Base-by-base conservation (phyloP, 2,329 filamentous ascomycete species). In the Phaeosphaeria sp. region DNA sequence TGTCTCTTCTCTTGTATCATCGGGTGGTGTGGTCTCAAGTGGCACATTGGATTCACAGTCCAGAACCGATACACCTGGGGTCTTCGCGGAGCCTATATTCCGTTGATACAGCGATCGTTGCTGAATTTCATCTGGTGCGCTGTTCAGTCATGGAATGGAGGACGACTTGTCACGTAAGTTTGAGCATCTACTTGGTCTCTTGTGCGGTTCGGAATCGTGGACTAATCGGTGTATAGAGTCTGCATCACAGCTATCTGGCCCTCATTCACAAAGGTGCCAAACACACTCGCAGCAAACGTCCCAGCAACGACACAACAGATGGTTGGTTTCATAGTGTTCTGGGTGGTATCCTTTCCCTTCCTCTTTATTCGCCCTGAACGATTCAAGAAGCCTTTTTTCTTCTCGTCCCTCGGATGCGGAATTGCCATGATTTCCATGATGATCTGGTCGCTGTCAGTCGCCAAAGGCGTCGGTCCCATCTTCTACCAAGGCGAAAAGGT, bases 331-430 rank as follows among this genome's bases (percentile, higher is more conserved):
- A 63, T 79, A n/a, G 51, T 80, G 20, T 80, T 76, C 63, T 72
- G 72, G 30, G 51, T 79, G 24, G 62, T 78, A 24, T 71, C 63
- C 2, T 70, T 80, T 9, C 79, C 79, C 1, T 73, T 83, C 20
- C 71, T 83, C 11, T 80, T 77, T 45, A 72, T 82, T 24, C 74
- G 74, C 1, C 82, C 81, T 0, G 76, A 82, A 54, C 72, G 75
- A 48, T 78, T 79, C 24, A 76, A 74, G 52, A 66, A 67, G 51
- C 68, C 76, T 5, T 63, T 71, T 36, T 65, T 72, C 39, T 66
- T 64, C 33, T 66, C 66, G 1, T 69, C 44, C 24, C 64, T 76
- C 18, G 78, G 71, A 9, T 67, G 65, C 24, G 65, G 67, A 63
- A 81, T 71, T 17, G 67, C 65, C 9, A 61, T 73, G 40, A 49